phyloP scores from a whole-genome alignment of 768 basidiomycete species.

The Leccinellum rugosiceps region DNA sequence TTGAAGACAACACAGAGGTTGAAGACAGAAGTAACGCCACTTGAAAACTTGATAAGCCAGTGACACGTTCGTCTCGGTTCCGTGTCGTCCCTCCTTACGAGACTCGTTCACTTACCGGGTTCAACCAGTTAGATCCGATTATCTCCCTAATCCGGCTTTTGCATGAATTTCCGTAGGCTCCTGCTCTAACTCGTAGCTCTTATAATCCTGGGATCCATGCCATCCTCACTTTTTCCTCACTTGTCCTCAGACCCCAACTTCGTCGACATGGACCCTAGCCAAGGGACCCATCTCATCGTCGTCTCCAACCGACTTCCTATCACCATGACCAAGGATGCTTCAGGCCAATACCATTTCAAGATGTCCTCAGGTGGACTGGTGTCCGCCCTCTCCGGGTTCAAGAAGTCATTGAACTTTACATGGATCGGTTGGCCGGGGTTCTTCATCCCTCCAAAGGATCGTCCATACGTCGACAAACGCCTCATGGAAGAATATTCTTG shows the following conservation, averaged over 20 bases:
- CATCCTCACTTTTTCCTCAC: constrained; percentile 25
- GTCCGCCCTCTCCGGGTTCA: constrained; percentile 94
- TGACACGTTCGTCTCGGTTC: neutral
- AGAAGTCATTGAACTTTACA: constrained; percentile 96
- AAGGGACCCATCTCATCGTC: constrained; percentile 79
- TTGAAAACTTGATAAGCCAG: neutral
- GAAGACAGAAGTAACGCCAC: neutral
- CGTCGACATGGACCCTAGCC: constrained; percentile 43
- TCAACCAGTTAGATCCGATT: constrained; percentile 29
- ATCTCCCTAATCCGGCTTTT: constrained; percentile 30
- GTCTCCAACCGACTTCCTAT: constrained; percentile 95
- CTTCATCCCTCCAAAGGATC: constrained; percentile 90
- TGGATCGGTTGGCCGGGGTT: constrained; percentile 98
- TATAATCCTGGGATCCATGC: constrained; percentile 29
- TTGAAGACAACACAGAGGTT: too few relatives aligned
- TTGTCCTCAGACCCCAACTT: constrained; percentile 26
- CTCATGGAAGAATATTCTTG: constrained; percentile 95
- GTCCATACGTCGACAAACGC: constrained; percentile 86
- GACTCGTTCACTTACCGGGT: neutral
- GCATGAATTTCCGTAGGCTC: constrained; percentile 17
- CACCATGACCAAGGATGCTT: constrained; percentile 90
- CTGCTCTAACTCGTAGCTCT: constrained; percentile 20
- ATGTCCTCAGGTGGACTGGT: constrained; percentile 99
- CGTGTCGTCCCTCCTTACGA: neutral
- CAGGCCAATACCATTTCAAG: constrained; percentile 96